phyloP scores from a whole-genome alignment of 2,329 filamentous ascomycete genomes.

The Colletotrichum sp. region DNA sequence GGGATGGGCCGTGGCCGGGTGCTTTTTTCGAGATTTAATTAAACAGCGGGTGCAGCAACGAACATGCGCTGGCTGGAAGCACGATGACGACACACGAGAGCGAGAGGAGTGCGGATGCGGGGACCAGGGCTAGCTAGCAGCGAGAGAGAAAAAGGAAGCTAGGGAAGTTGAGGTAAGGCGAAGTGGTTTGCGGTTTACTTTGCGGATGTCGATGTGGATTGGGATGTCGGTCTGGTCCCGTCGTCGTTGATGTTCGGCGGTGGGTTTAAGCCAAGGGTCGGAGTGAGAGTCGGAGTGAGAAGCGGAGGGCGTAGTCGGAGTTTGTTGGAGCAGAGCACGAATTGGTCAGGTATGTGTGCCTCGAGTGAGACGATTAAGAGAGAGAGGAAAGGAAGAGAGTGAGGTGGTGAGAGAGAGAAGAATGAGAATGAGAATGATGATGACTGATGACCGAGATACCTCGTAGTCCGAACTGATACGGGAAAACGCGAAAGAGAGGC shows the following conservation, averaged over 20 bases:
- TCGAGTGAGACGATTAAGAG: not conserved
- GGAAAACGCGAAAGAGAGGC: not conserved
- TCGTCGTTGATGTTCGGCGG: not conserved
- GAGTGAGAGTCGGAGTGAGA: not conserved
- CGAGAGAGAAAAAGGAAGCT: not conserved
- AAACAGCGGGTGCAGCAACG: not conserved
- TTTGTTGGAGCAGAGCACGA: not conserved
- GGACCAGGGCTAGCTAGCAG: not conserved
- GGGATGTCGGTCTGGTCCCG: not conserved
- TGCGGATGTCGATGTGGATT: not conserved
- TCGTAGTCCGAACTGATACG: not conserved
- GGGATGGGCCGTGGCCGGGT: not conserved
- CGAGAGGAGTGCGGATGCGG: conserved; percentile 1
- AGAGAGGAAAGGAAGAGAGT: not conserved
- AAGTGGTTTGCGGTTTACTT: not conserved
- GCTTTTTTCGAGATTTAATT: not conserved
- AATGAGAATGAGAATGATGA: not conserved
- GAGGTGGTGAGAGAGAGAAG: not conserved
- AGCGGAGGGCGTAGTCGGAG: not conserved
- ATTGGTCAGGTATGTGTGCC: not conserved
- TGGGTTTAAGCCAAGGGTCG: not conserved
- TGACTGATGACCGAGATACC: not conserved
- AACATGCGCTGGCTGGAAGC: conserved; percentile 2
- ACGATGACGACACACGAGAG: conserved; percentile 20
- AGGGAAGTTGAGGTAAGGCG: not conserved